These are phyloP conservation scores for Wickerhamiella spandovensis DNA, from an alignment of 805 yeast species.

Conservation along the genomic window DNA sequence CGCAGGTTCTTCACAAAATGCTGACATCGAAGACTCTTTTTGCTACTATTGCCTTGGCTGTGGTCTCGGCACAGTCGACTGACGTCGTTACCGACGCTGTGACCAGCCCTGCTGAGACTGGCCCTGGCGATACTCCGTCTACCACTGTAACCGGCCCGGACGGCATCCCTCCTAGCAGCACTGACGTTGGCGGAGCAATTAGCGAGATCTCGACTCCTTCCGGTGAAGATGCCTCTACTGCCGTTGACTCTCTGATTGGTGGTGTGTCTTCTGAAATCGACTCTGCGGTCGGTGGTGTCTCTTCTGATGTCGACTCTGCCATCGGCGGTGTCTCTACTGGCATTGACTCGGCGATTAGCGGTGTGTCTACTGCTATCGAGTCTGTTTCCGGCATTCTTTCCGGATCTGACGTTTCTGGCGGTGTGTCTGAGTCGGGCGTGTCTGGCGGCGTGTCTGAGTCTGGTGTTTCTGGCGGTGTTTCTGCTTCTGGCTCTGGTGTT, in stretches of 20 bases:
- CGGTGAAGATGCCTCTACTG: slow-evolving; percentile 2
- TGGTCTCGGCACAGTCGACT: background rate
- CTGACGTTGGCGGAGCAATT: background rate
- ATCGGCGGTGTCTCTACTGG: background rate
- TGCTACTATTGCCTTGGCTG: background rate
- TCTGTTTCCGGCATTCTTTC: background rate
- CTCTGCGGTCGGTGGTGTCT: background rate
- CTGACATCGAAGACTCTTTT: background rate
- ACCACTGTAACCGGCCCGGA: background rate
- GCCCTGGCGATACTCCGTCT: background rate
- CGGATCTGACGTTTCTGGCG: background rate
- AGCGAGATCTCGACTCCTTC: too few species aligned
- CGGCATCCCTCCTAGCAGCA: background rate
- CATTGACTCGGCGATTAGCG: background rate
- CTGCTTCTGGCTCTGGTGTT: slow-evolving; percentile 2
- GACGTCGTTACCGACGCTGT: background rate
- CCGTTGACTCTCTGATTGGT: background rate
- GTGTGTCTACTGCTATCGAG: slow-evolving; percentile 1
- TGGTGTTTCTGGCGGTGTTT: background rate
- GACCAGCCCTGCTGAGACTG: background rate
- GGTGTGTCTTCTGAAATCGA: background rate
- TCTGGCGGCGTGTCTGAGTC: background rate
- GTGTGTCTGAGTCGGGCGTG: background rate
- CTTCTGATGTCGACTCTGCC: background rate
- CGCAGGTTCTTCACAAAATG: background rate